Conservation (phyloP, 768 basidiomycete species). For the Dictyophora rubrovolvata region DNA sequence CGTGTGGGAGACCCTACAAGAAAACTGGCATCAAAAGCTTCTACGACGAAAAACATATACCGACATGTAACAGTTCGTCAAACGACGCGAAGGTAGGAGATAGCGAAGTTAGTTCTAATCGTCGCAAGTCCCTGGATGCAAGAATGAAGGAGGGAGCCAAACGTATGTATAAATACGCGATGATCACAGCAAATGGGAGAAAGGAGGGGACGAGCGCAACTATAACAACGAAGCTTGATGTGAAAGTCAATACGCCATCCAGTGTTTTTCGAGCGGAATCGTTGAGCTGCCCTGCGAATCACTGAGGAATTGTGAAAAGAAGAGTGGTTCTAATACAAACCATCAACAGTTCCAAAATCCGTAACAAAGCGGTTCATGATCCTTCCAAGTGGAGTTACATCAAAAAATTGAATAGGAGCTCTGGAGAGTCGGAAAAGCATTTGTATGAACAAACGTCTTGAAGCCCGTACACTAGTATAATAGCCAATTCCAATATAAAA, state of each 20-base stretch:
- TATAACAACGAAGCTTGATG: slow-evolving; percentile 55
- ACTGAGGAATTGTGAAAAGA: background rate
- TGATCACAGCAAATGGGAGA: slow-evolving; percentile 53
- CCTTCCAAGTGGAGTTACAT: slow-evolving; percentile 63
- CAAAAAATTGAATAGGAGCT: slow-evolving; percentile 63
- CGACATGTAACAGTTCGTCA: slow-evolving; percentile 47
- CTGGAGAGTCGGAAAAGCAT: slow-evolving; percentile 46
- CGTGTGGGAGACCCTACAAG: slow-evolving; percentile 43
- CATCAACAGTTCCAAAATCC: slow-evolving; percentile 69
- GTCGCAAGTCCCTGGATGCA: slow-evolving; percentile 55
- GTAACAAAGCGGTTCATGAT: slow-evolving; percentile 74
- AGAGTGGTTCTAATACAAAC: slow-evolving; percentile 9
- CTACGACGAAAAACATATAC: background rate
- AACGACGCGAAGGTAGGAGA: slow-evolving; percentile 68
- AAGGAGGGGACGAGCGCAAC: slow-evolving; percentile 53
- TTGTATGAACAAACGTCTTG: slow-evolving; percentile 45
- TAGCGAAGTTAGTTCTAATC: slow-evolving; percentile 55
- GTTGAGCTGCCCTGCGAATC: slow-evolving; percentile 30
- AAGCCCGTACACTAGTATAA: slow-evolving; percentile 59
- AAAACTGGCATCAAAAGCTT: background rate
- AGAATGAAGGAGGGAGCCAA: slow-evolving; percentile 51
- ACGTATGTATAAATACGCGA: slow-evolving; percentile 59
- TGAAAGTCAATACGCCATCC: slow-evolving; percentile 47
- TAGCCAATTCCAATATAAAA: slow-evolving; percentile 53
- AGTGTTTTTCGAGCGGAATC: slow-evolving; percentile 45